Evolutionary conservation across 2,329 filamentous ascomycete genomes (phyloP), one percentile per base, ranked within the genome.

Genomic region (Coniochaeta sp.): DNA sequence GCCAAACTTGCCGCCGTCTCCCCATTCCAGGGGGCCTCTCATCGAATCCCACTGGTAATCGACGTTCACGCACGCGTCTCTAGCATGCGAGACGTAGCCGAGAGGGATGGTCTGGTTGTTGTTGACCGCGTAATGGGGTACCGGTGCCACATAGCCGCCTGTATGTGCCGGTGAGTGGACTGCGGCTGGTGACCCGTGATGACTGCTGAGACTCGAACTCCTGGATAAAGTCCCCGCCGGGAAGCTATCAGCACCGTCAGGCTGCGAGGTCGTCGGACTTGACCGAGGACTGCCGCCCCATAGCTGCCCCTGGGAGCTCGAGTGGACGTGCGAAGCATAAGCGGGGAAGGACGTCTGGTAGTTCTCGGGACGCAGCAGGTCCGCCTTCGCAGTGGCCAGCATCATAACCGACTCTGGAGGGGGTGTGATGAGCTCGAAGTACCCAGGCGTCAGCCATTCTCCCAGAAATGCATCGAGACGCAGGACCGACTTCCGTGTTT

Each of bases 21-120:
- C 92, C 87, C 94, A 97, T 56, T 85, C 76, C 40, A 89, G 77
- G 0, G 88, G 83, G 3, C 79, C 73, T 13, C 87, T 80, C 77
- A 91, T 92, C 54, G 91, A 96, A 63, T 99, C 91, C 92, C 94
- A 99, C 60, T 92, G 87, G 62, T 89, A 95, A 67, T 99, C 94
- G n/a, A 96, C 78, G 49, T 87, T 79, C 5, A 89, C 77, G 63
- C 91, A 97, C 12, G 86, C 83, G 64, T 97, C 90, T 55, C 91
- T 82, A 8, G 92, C 92, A 69, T 99, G 94, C 0, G 89, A 82
- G 16, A 96, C 88, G 64, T 95, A 95, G 2, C 92, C 94, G 3
- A 83, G 74, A 0, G 94, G 94, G 53, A 97, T 96, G 7, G 86
- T 83, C 42, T 90, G 86, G 7, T 86, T 85, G 7, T 80, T 77